These are phyloP conservation scores for Debaryomyces coudertii DNA, from an alignment of 1,139 yeast genomes.

Conservation along the genomic window DNA sequence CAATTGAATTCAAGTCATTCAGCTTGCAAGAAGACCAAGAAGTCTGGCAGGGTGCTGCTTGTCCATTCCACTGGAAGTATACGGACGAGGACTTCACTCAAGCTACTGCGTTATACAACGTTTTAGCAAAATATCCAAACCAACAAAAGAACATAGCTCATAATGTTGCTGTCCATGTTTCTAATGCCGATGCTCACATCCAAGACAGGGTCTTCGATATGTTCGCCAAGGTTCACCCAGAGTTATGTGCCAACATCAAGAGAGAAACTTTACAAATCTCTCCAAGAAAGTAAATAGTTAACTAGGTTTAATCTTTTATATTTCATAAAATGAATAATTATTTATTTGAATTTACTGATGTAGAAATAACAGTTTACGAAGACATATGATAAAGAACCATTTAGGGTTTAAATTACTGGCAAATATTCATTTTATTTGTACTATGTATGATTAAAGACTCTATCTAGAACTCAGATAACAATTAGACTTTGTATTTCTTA, in stretches of 20 bases:
- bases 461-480: too few species aligned
- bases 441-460: too few species aligned
- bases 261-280: slow-evolving; percentile 60
- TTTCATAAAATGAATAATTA: background rate
- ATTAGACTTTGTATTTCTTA: too few species aligned
- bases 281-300: slow-evolving; percentile 48
- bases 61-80: slow-evolving; percentile 85
- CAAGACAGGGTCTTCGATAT: slow-evolving; percentile 81
- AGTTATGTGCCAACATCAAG: slow-evolving; percentile 61
- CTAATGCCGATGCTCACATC: slow-evolving; percentile 69
- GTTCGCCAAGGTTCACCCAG: slow-evolving; percentile 73
- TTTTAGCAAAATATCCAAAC: slow-evolving; percentile 71
- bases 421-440: too few species aligned
- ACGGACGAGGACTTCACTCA: slow-evolving; percentile 74
- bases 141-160: slow-evolving; percentile 85
- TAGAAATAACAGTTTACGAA: background rate
- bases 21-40: slow-evolving; percentile 68
- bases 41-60: slow-evolving; percentile 85
- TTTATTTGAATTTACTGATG: background rate
- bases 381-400: too few species aligned
- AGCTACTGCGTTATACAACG: slow-evolving; percentile 68
- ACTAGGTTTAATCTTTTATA: slow-evolving; percentile 1
- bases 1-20: slow-evolving; percentile 52
- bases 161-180: slow-evolving; percentile 77
- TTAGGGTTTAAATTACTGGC: too few species aligned